Conservation (phyloP, 768 basidiomycete species). For the Kwoniella dejecticola region DNA sequence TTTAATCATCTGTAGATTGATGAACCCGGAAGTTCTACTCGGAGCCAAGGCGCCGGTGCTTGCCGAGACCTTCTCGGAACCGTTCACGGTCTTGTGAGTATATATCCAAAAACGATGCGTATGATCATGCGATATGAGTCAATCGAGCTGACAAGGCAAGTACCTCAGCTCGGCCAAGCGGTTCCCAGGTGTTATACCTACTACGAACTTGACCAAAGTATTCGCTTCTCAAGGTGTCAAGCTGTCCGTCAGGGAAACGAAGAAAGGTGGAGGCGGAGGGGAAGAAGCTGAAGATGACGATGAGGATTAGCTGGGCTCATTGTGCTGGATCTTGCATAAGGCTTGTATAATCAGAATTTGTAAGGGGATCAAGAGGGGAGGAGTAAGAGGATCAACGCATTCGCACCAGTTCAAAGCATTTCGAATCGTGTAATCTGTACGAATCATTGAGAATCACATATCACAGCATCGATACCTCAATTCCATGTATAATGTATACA, state of each 20-base stretch:
- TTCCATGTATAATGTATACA: no score
- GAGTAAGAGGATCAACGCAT: no score
- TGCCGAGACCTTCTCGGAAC: constrained; percentile 78
- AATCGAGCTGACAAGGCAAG: constrained; percentile 1
- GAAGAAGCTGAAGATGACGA: constrained; percentile 20
- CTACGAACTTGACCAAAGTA: constrained; percentile 41
- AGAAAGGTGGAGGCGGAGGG: constrained; percentile 11
- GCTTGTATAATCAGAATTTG: no score
- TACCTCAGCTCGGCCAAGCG: constrained; percentile 74
- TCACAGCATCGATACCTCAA: no score
- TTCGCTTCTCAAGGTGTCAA: constrained; percentile 45
- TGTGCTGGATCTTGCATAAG: no score
- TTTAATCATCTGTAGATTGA: constrained; percentile 57
- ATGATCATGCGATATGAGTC: no score
- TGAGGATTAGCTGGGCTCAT: constrained; percentile 1
- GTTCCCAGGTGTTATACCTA: constrained; percentile 77
- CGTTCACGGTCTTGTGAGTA: constrained; percentile 72
- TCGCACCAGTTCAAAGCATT: no score
- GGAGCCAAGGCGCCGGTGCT: constrained; percentile 63
- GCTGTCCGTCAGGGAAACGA: constrained; percentile 29
- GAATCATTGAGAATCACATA: no score
- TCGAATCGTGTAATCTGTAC: no score
- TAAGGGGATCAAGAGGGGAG: no score
- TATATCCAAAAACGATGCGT: no score
- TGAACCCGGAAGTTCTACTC: constrained; percentile 10